These are phyloP conservation scores for Trypanosoma boissoni DNA, from an alignment of 208 protist species.

Conservation along the genomic window DNA sequence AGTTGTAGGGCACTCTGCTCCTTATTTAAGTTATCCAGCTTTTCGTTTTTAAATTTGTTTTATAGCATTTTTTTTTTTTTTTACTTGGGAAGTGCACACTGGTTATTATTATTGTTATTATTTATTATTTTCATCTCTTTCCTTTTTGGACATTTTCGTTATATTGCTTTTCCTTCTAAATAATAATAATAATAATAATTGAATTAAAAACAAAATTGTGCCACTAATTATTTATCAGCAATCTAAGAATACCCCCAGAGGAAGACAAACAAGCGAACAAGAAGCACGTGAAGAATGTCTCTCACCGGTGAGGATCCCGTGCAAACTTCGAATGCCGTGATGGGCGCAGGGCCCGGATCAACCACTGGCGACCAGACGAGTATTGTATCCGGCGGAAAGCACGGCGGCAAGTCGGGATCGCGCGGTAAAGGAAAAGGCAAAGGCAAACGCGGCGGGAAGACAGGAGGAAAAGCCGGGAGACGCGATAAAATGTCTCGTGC, in stretches of 20 bases:
- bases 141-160: too few species aligned
- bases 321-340: constrained; percentile 52
- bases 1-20: too few species aligned
- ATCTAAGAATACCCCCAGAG: not conserved
- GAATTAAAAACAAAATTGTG: constrained; percentile 1
- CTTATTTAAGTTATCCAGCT: too few species aligned
- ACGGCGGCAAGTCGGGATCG: constrained; percentile 68
- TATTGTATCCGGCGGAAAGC: constrained; percentile 83
- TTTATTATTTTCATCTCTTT: too few species aligned
- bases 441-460: constrained; percentile 84
- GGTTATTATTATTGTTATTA: not conserved
- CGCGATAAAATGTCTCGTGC: constrained; percentile 86
- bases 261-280: not conserved
- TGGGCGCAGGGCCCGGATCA: constrained; percentile 61
- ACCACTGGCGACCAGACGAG: constrained; percentile 84
- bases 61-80: not conserved
- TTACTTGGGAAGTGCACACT: not conserved
- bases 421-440: constrained; percentile 87
- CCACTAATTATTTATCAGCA: not conserved
- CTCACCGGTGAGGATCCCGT: constrained; percentile 52
- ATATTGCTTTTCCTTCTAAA: too few species aligned
- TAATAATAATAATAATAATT: too few species aligned
- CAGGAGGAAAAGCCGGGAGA: constrained; percentile 82
- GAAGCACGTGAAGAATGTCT: too few species aligned
- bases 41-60: too few species aligned